Base-by-base conservation (phyloP, 148 eudicot genomes). In the Pharnaceum exiguum region DNA sequence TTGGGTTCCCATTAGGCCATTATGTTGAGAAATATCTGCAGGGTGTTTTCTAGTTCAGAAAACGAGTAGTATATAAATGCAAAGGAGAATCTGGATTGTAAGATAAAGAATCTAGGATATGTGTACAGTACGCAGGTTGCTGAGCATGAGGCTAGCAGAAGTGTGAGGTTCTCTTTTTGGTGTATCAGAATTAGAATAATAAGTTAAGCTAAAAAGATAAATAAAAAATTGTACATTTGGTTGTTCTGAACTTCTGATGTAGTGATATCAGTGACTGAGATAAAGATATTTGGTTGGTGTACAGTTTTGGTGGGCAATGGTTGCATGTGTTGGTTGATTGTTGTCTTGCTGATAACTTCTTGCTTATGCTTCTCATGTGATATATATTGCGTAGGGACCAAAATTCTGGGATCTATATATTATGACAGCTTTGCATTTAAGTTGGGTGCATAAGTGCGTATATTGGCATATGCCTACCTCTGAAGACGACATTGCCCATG, bases 31-130 rank as follows among this genome's bases (percentile, higher is more conserved):
- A n/a, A 62, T 62, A 62, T 62, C 17, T 49, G 59, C 33, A 47
- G 73, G 67, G 49, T 48, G 79, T 68, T 71, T 63, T 72, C 73
- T 47, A 68, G 32, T 72, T 59, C 57, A 60, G 76, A 71, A 76
- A 76, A 62, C 70, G 7, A 3, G 45, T 12, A 39, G 6, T 17
- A 24, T 23, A 26, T 17, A 24, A 57, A 33, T 49, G 63, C 25
- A 22, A 23, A 7, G 35, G 36, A 10, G 37, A 4, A 19, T 37
- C 27, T 18, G 15, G 15, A 5, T n/a, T 48, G 42, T 57, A 28
- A 44, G 70, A 45, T 35, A 46, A n/a, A 50, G 63, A 66, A 39
- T 49, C 63, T 48, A 38, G 15, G 25, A 27, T 37, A 46, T 10
- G 3, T 23, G 36, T 43, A 52, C 15, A 52, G 15, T 43, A 6